Percentiles rank a stretch among this genome's conserved stretches.
phyloP scores from a whole-genome alignment of 306 rosid species.

The Urtica urens region DNA sequence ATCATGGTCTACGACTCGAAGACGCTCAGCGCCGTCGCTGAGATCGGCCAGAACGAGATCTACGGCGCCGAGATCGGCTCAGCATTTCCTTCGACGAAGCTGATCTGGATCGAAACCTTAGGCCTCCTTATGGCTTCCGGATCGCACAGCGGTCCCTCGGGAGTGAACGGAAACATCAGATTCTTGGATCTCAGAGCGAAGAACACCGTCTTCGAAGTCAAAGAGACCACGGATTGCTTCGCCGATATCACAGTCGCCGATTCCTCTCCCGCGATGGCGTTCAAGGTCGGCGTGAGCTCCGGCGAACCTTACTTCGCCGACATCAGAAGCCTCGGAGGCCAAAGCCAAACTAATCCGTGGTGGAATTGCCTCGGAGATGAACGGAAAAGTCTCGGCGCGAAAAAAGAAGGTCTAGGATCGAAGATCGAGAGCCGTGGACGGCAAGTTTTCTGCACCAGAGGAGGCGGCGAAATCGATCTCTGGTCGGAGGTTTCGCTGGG shows the following conservation, averaged over 20 bases:
- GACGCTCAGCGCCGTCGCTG: constrained; percentile 28
- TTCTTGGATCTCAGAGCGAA: constrained; percentile 84
- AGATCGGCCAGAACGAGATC: constrained; percentile 64
- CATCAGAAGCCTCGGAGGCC: constrained; percentile 42
- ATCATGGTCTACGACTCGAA: constrained; percentile 66
- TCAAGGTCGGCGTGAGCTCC: constrained; percentile 79
- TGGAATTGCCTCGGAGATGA: constrained; percentile 54
- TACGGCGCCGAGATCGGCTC: constrained; percentile 75
- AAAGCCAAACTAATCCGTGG: constrained; percentile 57
- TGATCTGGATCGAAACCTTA: constrained; percentile 53
- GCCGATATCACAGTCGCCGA: constrained; percentile 71
- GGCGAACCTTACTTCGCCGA: constrained; percentile 57
- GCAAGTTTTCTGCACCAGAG: constrained; percentile 70
- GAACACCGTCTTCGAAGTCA: constrained; percentile 47
- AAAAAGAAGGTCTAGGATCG: constrained; percentile 75
- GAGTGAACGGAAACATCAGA: constrained; percentile 53
- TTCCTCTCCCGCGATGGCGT: constrained; percentile 35
- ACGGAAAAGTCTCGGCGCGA: constrained; percentile 43
- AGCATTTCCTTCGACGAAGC: constrained; percentile 73
- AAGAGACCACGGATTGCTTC: constrained; percentile 70
- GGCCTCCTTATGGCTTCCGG: constrained; percentile 76
- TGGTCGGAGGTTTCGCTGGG: constrained; percentile 79
- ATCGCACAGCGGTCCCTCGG: constrained; percentile 92
- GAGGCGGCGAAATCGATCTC: constrained; percentile 62
- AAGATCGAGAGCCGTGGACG: constrained; percentile 68